Base-by-base conservation (phyloP, 176 grass and related monocot species). In the Phragmites australis region DNA sequence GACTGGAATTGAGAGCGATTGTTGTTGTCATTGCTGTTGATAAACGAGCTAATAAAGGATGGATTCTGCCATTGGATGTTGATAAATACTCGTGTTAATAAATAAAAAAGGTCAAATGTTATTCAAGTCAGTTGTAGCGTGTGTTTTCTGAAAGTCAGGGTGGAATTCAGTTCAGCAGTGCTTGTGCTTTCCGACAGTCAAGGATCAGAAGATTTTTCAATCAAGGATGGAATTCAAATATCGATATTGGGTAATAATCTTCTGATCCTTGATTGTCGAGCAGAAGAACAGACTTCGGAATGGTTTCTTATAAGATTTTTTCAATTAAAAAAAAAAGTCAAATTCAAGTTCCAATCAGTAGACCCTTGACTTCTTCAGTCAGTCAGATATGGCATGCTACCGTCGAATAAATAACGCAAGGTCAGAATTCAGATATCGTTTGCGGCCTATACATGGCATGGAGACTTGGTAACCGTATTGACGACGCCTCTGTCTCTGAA, bases 301-400 rank as follows among this genome's bases (percentile, higher is more conserved):
- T 18, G 18, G 27, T 37, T 30, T 64, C 60, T 37, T 37, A 16
- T 0, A 2, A 12, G 0, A 37, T 9, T 26, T 23, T 43, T 43
- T 32, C n/a, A n/a, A n/a, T n/a, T n/a, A 32, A 21, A 50, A 60
- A 18, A 45, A 45, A 29, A 22, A 61, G 5, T 51, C 30, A 21
- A 64, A 49, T 58, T 39, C 75, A 65, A 37, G 75, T 64, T 64
- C 18, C 1, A 34, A 22, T 21, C 41, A 58, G 75, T 14, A 27
- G 70, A 61, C 31, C 30, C 47, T 0, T 23, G 64, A 62, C 45
- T 62, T 14, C 8, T 47, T 62, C 71, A 4, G 46, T 30, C 8
- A 66, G 49, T 75, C 81, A 84, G 60, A 84, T 4, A 66, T 25
- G 62, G 49, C 65, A 47, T 55, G 72, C 72, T 75, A 9, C 37